A percentile compares a stretch with the other conserved stretches of the same genome.
Evolutionary conservation across 768 basidiomycete species (phyloP).

Genomic region (Solioccasus polychromus): DNA sequence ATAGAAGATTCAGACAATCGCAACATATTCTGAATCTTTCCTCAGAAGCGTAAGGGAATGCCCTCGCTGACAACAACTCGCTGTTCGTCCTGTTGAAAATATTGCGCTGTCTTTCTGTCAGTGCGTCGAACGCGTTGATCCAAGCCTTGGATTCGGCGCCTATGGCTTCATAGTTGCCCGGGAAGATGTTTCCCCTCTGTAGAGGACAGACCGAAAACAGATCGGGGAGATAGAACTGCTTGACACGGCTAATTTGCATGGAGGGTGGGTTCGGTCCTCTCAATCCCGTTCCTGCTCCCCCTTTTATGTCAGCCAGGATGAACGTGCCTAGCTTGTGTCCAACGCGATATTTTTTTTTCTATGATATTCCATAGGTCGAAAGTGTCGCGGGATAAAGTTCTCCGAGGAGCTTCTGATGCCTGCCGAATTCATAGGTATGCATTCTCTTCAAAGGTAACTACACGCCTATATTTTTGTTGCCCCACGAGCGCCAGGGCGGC

Average conservation of each 20-base stretch:
- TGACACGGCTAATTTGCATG: neutral
- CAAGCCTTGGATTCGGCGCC: constrained; percentile 57
- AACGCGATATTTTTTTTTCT: neutral
- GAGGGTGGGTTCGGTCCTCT: neutral
- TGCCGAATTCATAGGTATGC: too few species aligned
- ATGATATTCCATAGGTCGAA: constrained; percentile 3
- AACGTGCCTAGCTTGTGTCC: constrained; percentile 5
- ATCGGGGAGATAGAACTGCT: constrained; percentile 54
- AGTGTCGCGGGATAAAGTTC: constrained; percentile 1
- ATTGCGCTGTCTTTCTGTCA: constrained; percentile 57
- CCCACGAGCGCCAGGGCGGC: constrained; percentile 50
- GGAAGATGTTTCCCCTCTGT: constrained; percentile 49
- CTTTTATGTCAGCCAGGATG: constrained; percentile 9
- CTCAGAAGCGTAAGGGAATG: constrained; percentile 56
- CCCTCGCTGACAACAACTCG: constrained; percentile 59
- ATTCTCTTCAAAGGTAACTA: neutral
- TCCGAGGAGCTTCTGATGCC: constrained; percentile 5
- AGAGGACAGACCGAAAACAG: constrained; percentile 46
- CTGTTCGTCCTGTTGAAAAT: constrained; percentile 55
- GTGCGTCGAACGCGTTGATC: constrained; percentile 58
- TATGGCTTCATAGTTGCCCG: constrained; percentile 49
- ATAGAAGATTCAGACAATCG: constrained; percentile 61
- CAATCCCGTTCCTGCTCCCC: neutral
- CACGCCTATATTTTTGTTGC: neutral
- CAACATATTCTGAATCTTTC: constrained; percentile 59